Base-by-base conservation (phyloP, 371 early-diverging fungal genomes). In the Mucor indicus region DNA sequence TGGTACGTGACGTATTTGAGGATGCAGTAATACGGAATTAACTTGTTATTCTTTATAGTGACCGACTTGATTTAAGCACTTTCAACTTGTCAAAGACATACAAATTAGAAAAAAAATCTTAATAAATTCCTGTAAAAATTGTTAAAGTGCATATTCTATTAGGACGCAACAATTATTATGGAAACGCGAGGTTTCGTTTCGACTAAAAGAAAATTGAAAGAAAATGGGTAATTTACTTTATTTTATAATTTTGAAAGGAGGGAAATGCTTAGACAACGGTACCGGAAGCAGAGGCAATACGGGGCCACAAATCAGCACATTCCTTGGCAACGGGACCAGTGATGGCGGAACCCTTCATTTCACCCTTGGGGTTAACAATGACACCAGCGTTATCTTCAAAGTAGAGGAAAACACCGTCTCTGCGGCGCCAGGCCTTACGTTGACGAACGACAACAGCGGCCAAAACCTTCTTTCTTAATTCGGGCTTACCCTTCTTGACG, bases 401-500 rank as follows among this genome's bases (percentile, higher is more conserved):
- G 82, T 92, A 93, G 55, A 99, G 89, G 88, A 91, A 98, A 69
- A 98, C 92, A 79, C 99, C 99, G 66, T 99, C 99, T 74, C 89
- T 80, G 68, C 99, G 89, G 75, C 99, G 92, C 98, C 98, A 98
- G 47, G 95, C 87, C 90, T 99, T 98, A 73, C 99, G 92, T 84
- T 99, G 99, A 68, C 99, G 97, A 55, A 99, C 88, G 63, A 99
- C 90, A 69, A 99, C 98, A 57, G 98, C 99, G 65, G 98, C 96
- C 89, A 95, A 92, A 61, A 99, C 93, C 89, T 99, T 99, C 92
- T 99, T 99, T 79, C 99, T 86, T 75, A 99, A 85, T 73, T 99
- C 99, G 52, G 99, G 99, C 90, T 99, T 99, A 69, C 99, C 99
- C 93, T 99, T 99, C 89, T 98, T 98, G 79, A 99, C 99, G 55